Conservation (phyloP, 1,284 basidiomycete species). For the Dichomitus squalens region DNA sequence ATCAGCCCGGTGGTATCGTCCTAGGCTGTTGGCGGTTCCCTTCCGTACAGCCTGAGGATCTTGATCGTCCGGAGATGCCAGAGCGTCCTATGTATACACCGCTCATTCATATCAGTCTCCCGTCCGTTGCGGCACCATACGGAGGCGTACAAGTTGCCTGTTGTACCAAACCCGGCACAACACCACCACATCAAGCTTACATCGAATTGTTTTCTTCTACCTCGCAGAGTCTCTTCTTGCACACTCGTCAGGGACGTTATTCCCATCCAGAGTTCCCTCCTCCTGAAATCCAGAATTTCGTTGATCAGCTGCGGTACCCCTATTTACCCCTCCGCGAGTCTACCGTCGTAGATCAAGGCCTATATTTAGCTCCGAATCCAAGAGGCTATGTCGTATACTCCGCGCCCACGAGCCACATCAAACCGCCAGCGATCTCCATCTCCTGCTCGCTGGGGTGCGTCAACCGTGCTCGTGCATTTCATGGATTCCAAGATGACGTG, state of each 20-base stretch:
- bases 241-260: constrained; percentile 18
- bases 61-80: constrained; percentile 16
- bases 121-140: background rate
- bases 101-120: constrained; percentile 19
- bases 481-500: constrained; percentile 20
- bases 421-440: constrained; percentile 19
- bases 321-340: background rate
- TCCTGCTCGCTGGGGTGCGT: constrained; percentile 18
- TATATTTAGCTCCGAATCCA: background rate
- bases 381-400: constrained; percentile 19
- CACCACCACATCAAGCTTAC: constrained; percentile 5
- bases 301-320: constrained; percentile 17
- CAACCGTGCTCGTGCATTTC: constrained; percentile 15
- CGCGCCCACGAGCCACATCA: constrained; percentile 8
- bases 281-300: constrained; percentile 5
- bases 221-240: constrained; percentile 15
- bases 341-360: constrained; percentile 6
- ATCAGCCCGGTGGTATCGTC: constrained; percentile 17
- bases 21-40: constrained; percentile 27
- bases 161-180: background rate
- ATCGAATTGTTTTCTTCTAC: constrained; percentile 16
- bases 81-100: constrained; percentile 16
- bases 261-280: constrained; percentile 21
- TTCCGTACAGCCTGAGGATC: constrained; percentile 18
- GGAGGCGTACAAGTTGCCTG: constrained; percentile 10